Evolutionary conservation across 257 asterid species (phyloP).

Genomic region (Craterostigma plantagineum): DNA sequence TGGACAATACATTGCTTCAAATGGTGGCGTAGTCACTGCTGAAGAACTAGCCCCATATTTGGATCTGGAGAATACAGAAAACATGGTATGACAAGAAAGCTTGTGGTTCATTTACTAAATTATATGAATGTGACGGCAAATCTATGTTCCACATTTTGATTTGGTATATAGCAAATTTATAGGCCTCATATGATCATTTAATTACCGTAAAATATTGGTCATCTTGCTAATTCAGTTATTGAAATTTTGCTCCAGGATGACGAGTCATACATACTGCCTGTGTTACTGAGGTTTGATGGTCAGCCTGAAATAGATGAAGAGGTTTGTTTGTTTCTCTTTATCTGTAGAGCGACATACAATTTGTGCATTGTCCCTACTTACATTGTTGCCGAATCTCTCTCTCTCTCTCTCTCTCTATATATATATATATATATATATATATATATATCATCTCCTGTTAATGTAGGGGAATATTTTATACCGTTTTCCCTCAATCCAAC

Average conservation of each 20-base stretch:
- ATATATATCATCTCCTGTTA: too few species aligned
- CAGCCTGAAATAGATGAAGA: conserved; percentile 90
- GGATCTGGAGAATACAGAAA: conserved; percentile 48
- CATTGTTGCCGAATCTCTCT: not conserved
- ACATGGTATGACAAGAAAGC: too few species aligned
- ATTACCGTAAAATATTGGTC: too few species aligned
- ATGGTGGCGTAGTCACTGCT: conserved; percentile 94
- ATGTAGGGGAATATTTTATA: conserved; percentile 92
- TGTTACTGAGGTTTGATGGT: conserved; percentile 81
- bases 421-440: too few species aligned
- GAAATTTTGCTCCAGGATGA: conserved; percentile 46
- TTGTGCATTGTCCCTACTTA: not conserved
- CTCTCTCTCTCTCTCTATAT: conserved; percentile 2
- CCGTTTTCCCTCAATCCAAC: conserved; percentile 92
- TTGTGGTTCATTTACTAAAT: too few species aligned
- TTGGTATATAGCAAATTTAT: too few species aligned
- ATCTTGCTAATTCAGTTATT: conserved; percentile 6
- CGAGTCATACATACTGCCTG: conserved; percentile 83
- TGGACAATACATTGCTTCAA: conserved; percentile 76
- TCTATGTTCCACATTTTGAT: too few species aligned
- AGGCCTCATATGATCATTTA: too few species aligned
- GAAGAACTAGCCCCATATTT: conserved; percentile 98
- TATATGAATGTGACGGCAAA: too few species aligned
- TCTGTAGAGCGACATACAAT: too few species aligned
- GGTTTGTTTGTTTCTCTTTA: conserved; percentile 21